Evolutionary conservation across 2,329 filamentous ascomycete species (phyloP).

Genomic region (Fusarium devonianum): DNA sequence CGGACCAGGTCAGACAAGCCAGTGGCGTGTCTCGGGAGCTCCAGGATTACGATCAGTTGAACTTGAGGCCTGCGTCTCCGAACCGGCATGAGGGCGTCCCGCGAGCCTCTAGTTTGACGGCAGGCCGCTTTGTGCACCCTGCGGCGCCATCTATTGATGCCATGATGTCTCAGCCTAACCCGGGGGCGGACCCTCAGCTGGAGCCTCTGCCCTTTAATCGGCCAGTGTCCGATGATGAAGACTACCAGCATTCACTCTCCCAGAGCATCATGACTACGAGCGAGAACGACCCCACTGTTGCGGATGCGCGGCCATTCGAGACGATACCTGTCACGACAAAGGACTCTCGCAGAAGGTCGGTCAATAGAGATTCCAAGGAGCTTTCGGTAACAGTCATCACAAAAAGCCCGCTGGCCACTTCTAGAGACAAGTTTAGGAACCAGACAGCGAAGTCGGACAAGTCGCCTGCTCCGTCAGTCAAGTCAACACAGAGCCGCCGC

Average conservation of each 20-base stretch:
- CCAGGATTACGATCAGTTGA: slow-evolving; percentile 13
- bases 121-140: slow-evolving; percentile 30
- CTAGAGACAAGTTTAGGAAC: slow-evolving; percentile 3
- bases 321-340: slow-evolving; percentile 16
- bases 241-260: slow-evolving; percentile 23
- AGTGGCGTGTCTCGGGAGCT: slow-evolving; percentile 31
- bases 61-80: not conserved
- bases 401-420: slow-evolving; percentile 30
- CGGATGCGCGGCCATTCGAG: slow-evolving; percentile 19
- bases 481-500: slow-evolving; percentile 43
- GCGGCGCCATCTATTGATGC: slow-evolving; percentile 39
- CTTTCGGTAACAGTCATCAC: slow-evolving; percentile 32
- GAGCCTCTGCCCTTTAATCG: slow-evolving; percentile 12
- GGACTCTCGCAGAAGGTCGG: slow-evolving; percentile 24
- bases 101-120: slow-evolving; percentile 40
- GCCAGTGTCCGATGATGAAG: slow-evolving; percentile 14
- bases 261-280: slow-evolving; percentile 32
- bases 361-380: slow-evolving; percentile 16
- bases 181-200: slow-evolving; percentile 2
- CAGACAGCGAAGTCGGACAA: slow-evolving; percentile 5
- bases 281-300: slow-evolving; percentile 26
- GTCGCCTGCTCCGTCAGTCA: slow-evolving; percentile 27
- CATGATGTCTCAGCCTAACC: slow-evolving; percentile 36
- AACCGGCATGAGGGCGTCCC: slow-evolving; percentile 24
- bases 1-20: slow-evolving; percentile 34